Percentiles rank a stretch among this genome's conserved stretches.
phyloP scores from a whole-genome alignment of 2,329 filamentous ascomycete genomes.

The Trichoderma atrobrunneum region DNA sequence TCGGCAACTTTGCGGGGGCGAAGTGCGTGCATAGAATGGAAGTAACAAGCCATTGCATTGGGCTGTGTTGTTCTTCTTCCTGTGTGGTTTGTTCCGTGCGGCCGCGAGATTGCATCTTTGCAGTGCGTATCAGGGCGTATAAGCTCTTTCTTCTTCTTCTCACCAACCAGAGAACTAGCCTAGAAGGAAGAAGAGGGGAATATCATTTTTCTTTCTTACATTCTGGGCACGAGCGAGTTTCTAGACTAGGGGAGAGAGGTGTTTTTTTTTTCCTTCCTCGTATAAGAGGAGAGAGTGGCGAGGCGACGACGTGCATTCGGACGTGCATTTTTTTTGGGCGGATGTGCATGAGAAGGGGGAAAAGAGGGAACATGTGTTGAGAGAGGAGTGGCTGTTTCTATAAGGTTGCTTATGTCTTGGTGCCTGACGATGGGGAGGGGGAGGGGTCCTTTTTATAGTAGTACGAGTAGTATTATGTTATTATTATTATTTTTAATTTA shows the following conservation, averaged over 20 bases:
- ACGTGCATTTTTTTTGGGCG: constrained; percentile 9
- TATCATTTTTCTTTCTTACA: not conserved
- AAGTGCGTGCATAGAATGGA: constrained; percentile 12
- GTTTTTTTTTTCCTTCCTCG: not conserved
- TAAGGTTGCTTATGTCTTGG: constrained; percentile 17
- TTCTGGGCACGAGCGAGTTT: not conserved
- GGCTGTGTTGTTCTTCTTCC: not conserved
- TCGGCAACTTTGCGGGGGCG: constrained; percentile 11
- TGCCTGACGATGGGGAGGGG: constrained; percentile 12
- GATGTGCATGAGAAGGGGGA: constrained; percentile 17
- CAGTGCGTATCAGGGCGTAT: not conserved
- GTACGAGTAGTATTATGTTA: not conserved
- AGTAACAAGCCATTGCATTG: not conserved
- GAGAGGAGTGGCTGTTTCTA: constrained; percentile 18
- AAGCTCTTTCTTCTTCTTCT: not conserved
- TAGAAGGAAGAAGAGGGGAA: not conserved
- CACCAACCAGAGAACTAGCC: not conserved
- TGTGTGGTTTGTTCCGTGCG: not conserved
- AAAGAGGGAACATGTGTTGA: constrained; percentile 17
- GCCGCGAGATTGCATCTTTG: constrained; percentile 1
- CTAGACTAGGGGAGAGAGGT: constrained; percentile 1
- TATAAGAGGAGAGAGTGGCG: not conserved
- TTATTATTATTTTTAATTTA: not conserved
- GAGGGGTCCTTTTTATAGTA: not conserved
- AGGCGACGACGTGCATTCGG: constrained; percentile 3